These are phyloP conservation scores for Carex sylvatica DNA, from an alignment of 202 grass and related monocot genomes.

Conservation along the genomic window DNA sequence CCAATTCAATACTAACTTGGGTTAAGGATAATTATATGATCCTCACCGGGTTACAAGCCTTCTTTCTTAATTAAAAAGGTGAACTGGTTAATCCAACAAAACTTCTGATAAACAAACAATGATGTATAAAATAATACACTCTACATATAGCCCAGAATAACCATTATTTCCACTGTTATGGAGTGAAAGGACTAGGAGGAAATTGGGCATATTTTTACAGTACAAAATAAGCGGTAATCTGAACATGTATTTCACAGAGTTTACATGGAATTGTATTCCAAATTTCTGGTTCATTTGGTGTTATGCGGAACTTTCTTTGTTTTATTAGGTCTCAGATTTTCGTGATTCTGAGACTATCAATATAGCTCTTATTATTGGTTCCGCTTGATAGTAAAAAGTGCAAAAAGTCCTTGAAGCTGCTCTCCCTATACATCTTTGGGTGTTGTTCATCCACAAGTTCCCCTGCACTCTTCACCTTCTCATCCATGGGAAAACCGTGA, in stretches of 20 bases:
- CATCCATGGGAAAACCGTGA: constrained; percentile 47
- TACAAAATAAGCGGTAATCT: not conserved
- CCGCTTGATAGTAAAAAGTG: constrained; percentile 40
- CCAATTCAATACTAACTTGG: not conserved
- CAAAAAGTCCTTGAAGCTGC: constrained; percentile 80
- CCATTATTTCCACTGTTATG: not conserved
- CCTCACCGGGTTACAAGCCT: not conserved
- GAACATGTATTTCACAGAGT: not conserved
- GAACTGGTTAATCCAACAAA: not conserved
- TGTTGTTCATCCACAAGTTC: constrained; percentile 48
- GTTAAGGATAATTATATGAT: not conserved
- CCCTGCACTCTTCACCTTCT: constrained; percentile 47
- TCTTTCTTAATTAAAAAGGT: not conserved
- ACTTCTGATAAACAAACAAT: not conserved
- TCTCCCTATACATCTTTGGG: constrained; percentile 57
- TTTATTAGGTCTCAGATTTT: not conserved
- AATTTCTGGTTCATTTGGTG: not conserved
- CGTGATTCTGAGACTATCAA: constrained; percentile 52
- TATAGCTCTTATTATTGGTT: constrained; percentile 40
- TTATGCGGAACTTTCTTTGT: not conserved
- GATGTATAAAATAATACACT: not conserved
- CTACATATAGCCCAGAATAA: not conserved
- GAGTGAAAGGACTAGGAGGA: not conserved
- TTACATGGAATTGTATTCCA: not conserved
- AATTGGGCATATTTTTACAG: not conserved